These are phyloP conservation scores for Hyparrhenia diplandra DNA, from an alignment of 176 grass and related monocot genomes.

Conservation along the genomic window DNA sequence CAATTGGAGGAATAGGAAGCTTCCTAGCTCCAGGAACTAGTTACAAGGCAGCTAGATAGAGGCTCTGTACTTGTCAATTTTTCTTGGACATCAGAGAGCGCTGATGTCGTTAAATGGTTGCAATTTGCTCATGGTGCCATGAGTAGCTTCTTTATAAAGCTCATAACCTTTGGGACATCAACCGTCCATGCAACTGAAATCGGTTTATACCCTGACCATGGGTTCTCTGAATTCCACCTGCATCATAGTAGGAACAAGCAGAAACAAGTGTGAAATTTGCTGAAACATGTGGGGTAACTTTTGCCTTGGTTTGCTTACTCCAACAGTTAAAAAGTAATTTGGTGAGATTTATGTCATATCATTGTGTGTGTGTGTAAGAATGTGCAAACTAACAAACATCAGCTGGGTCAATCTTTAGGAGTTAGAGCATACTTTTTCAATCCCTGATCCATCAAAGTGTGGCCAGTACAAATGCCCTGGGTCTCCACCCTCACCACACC, in stretches of 20 bases:
- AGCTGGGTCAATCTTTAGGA: not conserved
- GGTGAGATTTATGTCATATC: not conserved
- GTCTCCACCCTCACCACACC: slow-evolving; percentile 95
- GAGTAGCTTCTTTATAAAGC: slow-evolving; percentile 65
- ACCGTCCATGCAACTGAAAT: slow-evolving; percentile 94
- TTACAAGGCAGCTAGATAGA: slow-evolving; percentile 4
- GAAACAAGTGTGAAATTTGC: not conserved
- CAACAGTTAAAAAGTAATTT: not conserved
- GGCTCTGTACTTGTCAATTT: not conserved
- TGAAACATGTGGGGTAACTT: not conserved
- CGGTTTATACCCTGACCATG: slow-evolving; percentile 68
- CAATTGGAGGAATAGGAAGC: not conserved
- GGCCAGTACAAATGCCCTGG: slow-evolving; percentile 76
- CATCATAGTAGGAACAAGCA: not conserved
- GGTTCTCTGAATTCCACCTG: slow-evolving; percentile 82
- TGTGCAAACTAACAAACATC: not conserved
- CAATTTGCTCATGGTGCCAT: slow-evolving; percentile 43
- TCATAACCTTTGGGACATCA: slow-evolving; percentile 58
- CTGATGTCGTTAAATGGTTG: not conserved
- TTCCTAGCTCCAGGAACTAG: not conserved
- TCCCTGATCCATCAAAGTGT: slow-evolving; percentile 94
- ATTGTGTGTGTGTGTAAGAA: not conserved
- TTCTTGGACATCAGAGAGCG: not conserved
- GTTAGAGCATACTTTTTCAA: slow-evolving; percentile 66
- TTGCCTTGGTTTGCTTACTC: not conserved